Conservation (phyloP, 192 early-diverging fungal species). For the Coemansia sp. region DNA sequence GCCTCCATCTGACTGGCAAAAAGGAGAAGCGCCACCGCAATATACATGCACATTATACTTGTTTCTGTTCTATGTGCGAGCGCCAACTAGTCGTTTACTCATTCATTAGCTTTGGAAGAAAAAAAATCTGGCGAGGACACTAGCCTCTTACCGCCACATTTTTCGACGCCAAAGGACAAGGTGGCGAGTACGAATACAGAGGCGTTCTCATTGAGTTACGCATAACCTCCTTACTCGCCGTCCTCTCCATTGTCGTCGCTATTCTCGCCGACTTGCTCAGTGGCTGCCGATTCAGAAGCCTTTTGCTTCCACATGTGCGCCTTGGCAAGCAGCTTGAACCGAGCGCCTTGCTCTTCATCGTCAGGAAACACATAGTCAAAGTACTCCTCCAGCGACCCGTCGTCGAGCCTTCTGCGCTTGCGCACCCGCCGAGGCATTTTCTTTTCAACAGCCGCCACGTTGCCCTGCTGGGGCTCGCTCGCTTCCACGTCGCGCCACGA, state of each 20-base stretch:
- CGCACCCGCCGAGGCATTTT: slow-evolving; percentile 93
- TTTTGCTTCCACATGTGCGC: slow-evolving; percentile 84
- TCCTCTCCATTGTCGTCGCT: too few relatives aligned
- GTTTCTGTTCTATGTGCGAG: neutral
- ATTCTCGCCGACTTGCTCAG: too few relatives aligned
- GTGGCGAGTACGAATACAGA: too few relatives aligned
- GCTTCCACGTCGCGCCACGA: slow-evolving; percentile 89
- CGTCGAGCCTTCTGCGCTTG: slow-evolving; percentile 71
- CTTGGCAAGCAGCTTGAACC: slow-evolving; percentile 89
- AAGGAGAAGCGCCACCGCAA: neutral
- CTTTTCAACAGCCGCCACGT: slow-evolving; percentile 65
- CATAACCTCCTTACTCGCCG: too few relatives aligned
- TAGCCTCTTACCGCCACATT: too few relatives aligned
- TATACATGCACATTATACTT: neutral
- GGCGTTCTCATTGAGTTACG: too few relatives aligned
- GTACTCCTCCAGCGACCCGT: slow-evolving; percentile 92
- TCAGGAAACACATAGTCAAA: slow-evolving; percentile 99
- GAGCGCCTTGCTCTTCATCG: slow-evolving; percentile 83
- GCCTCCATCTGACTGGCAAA: neutral
- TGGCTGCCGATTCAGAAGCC: too few relatives aligned
- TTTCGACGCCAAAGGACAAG: too few relatives aligned
- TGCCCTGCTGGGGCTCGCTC: slow-evolving; percentile 59
- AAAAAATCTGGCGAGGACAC: too few relatives aligned
- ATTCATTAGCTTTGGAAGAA: neutral
- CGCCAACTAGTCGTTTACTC: neutral